These are phyloP conservation scores for Zoysia japonica DNA, from an alignment of 176 grass and related monocot species.

Conservation along the genomic window DNA sequence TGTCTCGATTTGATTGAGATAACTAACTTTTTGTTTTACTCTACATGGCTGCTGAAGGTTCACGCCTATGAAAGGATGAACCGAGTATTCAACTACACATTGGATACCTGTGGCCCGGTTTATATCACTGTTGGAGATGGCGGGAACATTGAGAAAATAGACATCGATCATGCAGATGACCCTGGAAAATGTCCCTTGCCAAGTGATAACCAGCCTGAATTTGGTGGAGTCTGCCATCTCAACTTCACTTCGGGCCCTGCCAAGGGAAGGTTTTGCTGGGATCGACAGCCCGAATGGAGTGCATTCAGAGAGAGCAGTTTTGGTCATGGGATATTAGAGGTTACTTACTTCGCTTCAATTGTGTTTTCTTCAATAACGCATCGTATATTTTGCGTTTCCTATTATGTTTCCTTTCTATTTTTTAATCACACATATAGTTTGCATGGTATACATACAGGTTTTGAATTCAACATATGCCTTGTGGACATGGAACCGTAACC, in stretches of 20 bases:
- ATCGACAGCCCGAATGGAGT: slow-evolving; percentile 81
- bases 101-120: slow-evolving; percentile 74
- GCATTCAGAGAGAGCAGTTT: slow-evolving; percentile 93
- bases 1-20: not conserved
- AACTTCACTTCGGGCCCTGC: slow-evolving; percentile 83
- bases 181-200: slow-evolving; percentile 66
- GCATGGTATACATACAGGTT: slow-evolving; percentile 45
- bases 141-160: slow-evolving; percentile 83
- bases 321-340: slow-evolving; percentile 91
- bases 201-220: slow-evolving; percentile 66
- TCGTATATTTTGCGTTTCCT: not conserved
- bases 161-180: slow-evolving; percentile 75
- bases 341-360: slow-evolving; percentile 14
- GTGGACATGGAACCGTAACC: slow-evolving; percentile 97
- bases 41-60: slow-evolving; percentile 45
- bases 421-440: not conserved
- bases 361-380: not conserved
- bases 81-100: slow-evolving; percentile 75
- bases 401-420: not conserved
- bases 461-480: slow-evolving; percentile 90
- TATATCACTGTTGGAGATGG: slow-evolving; percentile 88
- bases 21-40: not conserved
- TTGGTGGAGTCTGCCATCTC: slow-evolving; percentile 80
- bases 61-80: slow-evolving; percentile 95
- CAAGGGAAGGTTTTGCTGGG: slow-evolving; percentile 88